Evolutionary conservation across 805 yeast species (phyloP).

Genomic region (Pichia manshurica): DNA sequence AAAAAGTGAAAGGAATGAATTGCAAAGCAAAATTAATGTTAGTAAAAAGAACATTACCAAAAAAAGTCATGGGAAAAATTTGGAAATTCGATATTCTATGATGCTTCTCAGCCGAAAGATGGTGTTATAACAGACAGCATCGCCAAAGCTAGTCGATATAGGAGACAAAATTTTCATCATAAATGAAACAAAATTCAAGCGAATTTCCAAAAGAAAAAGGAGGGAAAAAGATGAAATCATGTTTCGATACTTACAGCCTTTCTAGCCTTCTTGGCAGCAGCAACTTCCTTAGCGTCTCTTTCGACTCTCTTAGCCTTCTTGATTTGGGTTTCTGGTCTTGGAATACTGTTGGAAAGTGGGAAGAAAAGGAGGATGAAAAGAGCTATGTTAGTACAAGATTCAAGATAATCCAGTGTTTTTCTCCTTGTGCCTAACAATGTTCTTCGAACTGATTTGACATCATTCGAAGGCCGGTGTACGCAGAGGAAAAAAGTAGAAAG

Average conservation of each 20-base stretch:
- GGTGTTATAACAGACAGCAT: slow-evolving; percentile 71
- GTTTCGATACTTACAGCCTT: slow-evolving; percentile 64
- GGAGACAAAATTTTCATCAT: slow-evolving; percentile 44
- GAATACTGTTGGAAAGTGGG: slow-evolving; percentile 33
- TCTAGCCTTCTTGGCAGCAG: slow-evolving; percentile 75
- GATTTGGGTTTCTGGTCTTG: slow-evolving; percentile 76
- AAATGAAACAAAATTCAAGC: slow-evolving; percentile 7
- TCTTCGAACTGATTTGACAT: slow-evolving; percentile 27
- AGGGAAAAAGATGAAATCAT: neutral
- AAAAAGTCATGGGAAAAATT: neutral
- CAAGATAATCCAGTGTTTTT: neutral
- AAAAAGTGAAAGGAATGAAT: slow-evolving; percentile 4
- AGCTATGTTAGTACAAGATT: slow-evolving; percentile 16
- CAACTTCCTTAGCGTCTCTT: slow-evolving; percentile 69
- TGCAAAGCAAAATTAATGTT: slow-evolving; percentile 18
- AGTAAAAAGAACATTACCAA: slow-evolving; percentile 18
- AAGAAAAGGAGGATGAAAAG: slow-evolving; percentile 5
- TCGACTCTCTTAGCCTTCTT: slow-evolving; percentile 77
- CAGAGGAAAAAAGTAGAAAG: slow-evolving; percentile 31
- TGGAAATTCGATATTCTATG: neutral
- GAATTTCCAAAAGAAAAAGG: neutral
- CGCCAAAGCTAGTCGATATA: slow-evolving; percentile 62
- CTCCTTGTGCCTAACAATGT: slow-evolving; percentile 15
- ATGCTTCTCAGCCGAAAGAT: slow-evolving; percentile 58
- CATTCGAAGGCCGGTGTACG: slow-evolving; percentile 28